phyloP scores from a whole-genome alignment of 192 early-diverging fungal species.

The Coemansia sp. region DNA sequence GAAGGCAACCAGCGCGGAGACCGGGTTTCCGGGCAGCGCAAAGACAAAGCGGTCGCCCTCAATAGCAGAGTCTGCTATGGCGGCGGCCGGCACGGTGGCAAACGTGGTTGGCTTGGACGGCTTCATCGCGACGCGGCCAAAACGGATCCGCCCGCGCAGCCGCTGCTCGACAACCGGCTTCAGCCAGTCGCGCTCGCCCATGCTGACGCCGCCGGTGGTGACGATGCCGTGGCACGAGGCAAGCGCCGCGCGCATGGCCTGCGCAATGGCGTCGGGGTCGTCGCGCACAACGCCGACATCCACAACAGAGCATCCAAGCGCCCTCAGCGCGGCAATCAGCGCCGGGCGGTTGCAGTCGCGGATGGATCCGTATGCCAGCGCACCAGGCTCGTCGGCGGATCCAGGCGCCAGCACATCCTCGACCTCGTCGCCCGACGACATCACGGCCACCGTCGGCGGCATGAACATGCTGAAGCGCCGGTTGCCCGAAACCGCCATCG shows the following conservation, averaged over 20 bases:
- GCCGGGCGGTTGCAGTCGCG: conserved; percentile 87
- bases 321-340: conserved; percentile 63
- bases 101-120: conserved; percentile 97
- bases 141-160: conserved; percentile 76
- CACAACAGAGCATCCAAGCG: conserved; percentile 63
- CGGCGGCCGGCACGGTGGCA: conserved; percentile 61
- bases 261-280: conserved; percentile 60
- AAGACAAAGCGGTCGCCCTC: conserved; percentile 65
- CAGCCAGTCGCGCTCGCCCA: conserved; percentile 94
- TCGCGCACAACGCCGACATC: conserved; percentile 80
- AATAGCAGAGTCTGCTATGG: not conserved
- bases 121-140: conserved; percentile 91
- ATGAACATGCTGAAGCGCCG: conserved; percentile 58
- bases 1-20: conserved; percentile 85
- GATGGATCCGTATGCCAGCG: conserved; percentile 59
- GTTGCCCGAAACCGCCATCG: conserved; percentile 78
- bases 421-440: conserved; percentile 92
- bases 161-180: conserved; percentile 82
- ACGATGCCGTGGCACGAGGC: conserved; percentile 74
- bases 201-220: conserved; percentile 95
- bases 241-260: conserved; percentile 51
- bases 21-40: conserved; percentile 93
- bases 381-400: not conserved
- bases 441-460: conserved; percentile 71
- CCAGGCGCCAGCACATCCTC: conserved; percentile 39